These are phyloP conservation scores for Rhodotorula graminis DNA, from an alignment of 768 basidiomycete species.

Conservation along the genomic window DNA sequence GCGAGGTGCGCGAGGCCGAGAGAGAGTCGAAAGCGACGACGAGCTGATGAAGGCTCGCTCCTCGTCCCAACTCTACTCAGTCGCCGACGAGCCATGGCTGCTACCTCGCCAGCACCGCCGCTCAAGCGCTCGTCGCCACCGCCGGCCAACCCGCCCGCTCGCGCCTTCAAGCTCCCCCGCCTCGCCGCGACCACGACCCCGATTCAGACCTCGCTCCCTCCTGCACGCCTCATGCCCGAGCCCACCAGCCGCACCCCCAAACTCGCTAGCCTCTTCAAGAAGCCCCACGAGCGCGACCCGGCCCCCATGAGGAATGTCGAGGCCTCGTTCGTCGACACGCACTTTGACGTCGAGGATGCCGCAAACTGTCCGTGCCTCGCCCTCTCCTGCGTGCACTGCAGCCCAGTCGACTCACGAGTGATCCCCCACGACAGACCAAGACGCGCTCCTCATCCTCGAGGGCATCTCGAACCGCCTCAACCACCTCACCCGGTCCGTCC, in stretches of 20 bases:
- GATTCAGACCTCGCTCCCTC: no score
- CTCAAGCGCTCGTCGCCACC: background rate
- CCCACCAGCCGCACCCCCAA: background rate
- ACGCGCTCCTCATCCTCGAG: slow-evolving; percentile 12
- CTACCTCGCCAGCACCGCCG: background rate
- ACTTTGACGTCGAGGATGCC: slow-evolving; percentile 30
- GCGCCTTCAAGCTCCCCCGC: background rate
- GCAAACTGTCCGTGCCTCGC: slow-evolving; percentile 3
- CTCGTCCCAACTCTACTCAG: no score
- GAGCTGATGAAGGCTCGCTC: no score
- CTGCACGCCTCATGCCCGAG: background rate
- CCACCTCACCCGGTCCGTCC: slow-evolving; percentile 12
- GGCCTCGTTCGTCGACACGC: background rate
- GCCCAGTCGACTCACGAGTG: no score
- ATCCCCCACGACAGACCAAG: background rate
- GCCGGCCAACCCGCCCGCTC: no score
- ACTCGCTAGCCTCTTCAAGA: background rate
- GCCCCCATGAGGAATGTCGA: background rate
- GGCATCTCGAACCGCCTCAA: slow-evolving; percentile 1
- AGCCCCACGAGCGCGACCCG: slow-evolving; percentile 2
- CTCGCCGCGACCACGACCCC: background rate
- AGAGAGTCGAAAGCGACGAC: no score
- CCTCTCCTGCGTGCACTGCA: no score
- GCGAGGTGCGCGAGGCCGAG: no score
- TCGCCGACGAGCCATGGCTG: background rate